Percentiles rank a stretch among this genome's conserved stretches.
phyloP scores from a whole-genome alignment of 352 stramenopile species.

The Thalassiosira livingstoniorum region DNA sequence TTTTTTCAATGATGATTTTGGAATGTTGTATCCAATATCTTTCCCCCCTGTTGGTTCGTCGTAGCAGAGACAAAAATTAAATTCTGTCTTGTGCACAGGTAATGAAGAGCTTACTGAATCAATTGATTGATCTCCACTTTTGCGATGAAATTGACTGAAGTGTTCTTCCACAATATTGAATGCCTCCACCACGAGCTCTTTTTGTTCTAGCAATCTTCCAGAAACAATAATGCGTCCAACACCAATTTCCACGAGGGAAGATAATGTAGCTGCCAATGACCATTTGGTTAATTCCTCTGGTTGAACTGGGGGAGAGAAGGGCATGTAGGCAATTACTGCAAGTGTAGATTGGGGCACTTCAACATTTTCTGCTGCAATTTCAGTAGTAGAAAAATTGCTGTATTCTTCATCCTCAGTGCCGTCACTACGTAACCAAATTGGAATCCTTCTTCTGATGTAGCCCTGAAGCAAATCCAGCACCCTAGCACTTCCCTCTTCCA shows the following conservation, averaged over 20 bases:
- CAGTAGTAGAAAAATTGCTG: constrained; percentile 1
- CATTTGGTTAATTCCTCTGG: constrained; percentile 19
- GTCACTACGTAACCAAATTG: neutral
- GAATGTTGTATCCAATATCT: constrained; percentile 11
- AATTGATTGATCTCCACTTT: neutral
- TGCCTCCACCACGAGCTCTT: constrained; percentile 26
- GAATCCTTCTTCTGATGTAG: constrained; percentile 10
- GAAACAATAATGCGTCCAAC: constrained; percentile 41
- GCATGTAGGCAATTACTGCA: constrained; percentile 50
- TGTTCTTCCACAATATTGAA: constrained; percentile 33
- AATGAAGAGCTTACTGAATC: too few species aligned
- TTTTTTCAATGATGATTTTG: constrained; percentile 21
- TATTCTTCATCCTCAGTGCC: neutral
- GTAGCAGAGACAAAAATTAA: constrained; percentile 12
- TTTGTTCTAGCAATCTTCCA: constrained; percentile 11
- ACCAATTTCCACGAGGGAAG: constrained; percentile 25
- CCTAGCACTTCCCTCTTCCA: neutral
- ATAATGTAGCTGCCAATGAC: constrained; percentile 35
- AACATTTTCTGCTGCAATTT: neutral
- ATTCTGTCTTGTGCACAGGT: constrained; percentile 11
- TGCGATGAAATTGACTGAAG: neutral
- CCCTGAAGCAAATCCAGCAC: constrained; percentile 22
- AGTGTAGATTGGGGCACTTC: constrained; percentile 31
- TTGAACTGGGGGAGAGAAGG: neutral
- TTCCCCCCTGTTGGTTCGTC: constrained; percentile 4